Evolutionary conservation across 495 filamentous ascomycete species (phyloP), one percentile per base, ranked within the genome.

Genomic region (Letharia lupina): DNA sequence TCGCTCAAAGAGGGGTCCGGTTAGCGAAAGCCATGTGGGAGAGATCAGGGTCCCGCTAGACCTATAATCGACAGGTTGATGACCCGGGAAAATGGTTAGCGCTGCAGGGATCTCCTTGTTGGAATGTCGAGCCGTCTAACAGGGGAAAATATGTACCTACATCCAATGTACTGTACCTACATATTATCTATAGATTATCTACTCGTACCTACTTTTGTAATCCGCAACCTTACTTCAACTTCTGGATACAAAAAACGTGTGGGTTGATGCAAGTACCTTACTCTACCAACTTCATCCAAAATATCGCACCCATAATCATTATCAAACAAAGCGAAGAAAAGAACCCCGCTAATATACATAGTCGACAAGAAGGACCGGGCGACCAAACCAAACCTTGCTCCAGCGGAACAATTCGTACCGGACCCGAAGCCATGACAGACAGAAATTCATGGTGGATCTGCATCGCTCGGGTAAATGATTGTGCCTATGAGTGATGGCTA

Each of bases 21-120:
- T 41, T 58, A 35, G 52, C 63, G 52, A 33, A 58, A 33, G 64
- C 64, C 64, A 65, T 65, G 64, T 65, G 63, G 63, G n/a, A 61
- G 35, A 45, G 0, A 28, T 28, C 23, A 28, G 23, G 23, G 23
- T 28, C 23, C 23, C 1, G 23, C 23, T 45, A 45, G 11, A 45
- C 44, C 44, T 18, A 45, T 45, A 18, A 45, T 0, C 5, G 45
- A 18, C 45, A 48, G 45, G 45, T 48, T n/a, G 45, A 48, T 15
- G 64, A 65, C 57, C 64, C 64, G 33, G 56, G 42, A 13, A 50
- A 40, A 31, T 6, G 5, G 23, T 65, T 65, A 65, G 56, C 57
- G 31, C 16, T 33, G 12, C 64, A 60, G 42, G 54, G 56, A 44
- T 23, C 33, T 40, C 35, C 8, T 11, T 8, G 2, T 60, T 11